Evolutionary conservation across 441 rosid genomes (phyloP), one percentile per base, ranked within the genome.

Genomic region (Gossypium davidsonii): DNA sequence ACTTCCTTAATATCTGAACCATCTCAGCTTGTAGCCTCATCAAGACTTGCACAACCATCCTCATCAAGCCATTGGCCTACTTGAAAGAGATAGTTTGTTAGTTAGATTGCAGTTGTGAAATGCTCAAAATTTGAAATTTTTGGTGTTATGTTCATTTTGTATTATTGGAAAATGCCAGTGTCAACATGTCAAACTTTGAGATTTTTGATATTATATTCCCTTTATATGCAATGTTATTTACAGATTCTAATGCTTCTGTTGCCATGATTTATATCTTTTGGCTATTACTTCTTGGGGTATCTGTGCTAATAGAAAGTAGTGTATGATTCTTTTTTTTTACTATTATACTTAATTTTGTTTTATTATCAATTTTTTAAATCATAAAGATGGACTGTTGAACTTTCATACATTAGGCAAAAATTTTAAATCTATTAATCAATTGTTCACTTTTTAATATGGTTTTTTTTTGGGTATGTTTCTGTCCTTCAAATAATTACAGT

Each of bases 391-490:
- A 14, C 56, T 46, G 56, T 15, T 66, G 56, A 9, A 37, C 9
- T 37, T 37, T 37, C 42, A 46, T 66, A 23, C 56, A 23, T 66
- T 44, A 34, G 1, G 15, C 11, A 7, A 49, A 7, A 25, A 25
- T 8, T 25, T 67, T 7, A 26, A 49, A n/a, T 20, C 2, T 48
- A 67, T 2, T n/a, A 25, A 48, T 14, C 11, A 49, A 23, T 3
- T 3, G 42, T 14, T 25, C 8, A 23, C 23, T 14, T 65, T 53
- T 64, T 46, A 12, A 37, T 37, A 37, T 37, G 10, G 42, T 6
- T 1, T 1, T 37, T 37, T 1, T 71, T 91, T 94, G 97, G 98
- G 97, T 94, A 88, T 68, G 71, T 72, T 70, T 73, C 15, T 59
- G 21, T 60, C 15, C 48, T 7, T 9, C 14, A 68, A 67, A 52